These are phyloP conservation scores for Lactarius psammicola DNA, from an alignment of 768 basidiomycete genomes.

Conservation along the genomic window DNA sequence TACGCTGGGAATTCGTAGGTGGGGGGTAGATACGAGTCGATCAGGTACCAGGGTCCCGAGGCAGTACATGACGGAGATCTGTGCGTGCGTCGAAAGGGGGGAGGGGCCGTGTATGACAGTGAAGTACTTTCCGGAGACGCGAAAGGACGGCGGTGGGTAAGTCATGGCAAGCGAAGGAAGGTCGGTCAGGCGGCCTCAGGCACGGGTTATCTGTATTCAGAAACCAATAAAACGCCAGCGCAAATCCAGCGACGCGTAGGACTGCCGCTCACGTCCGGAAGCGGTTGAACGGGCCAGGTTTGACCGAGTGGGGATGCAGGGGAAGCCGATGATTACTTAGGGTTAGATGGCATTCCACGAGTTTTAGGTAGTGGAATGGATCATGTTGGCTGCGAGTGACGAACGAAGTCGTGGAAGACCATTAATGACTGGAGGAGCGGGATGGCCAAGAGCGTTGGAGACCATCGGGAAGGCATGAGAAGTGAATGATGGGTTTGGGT, in stretches of 20 bases:
- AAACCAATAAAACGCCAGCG: not conserved
- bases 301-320: constrained; percentile 12
- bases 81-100: constrained; percentile 9
- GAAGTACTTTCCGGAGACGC: constrained; percentile 13
- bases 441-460: constrained; percentile 22
- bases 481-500: not conserved
- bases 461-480: constrained; percentile 18
- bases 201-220: constrained; percentile 12
- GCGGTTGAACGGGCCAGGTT: not conserved
- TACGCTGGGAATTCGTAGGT: constrained; percentile 14
- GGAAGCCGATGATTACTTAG: constrained; percentile 23
- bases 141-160: constrained; percentile 8
- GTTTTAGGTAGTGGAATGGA: constrained; percentile 18
- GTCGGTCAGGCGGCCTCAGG: constrained; percentile 2
- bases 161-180: constrained; percentile 24
- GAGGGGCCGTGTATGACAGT: constrained; percentile 8
- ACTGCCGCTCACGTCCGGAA: constrained; percentile 2
- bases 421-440: constrained; percentile 7
- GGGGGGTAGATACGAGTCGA: constrained; percentile 4
- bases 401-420: constrained; percentile 17
- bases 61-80: constrained; percentile 22
- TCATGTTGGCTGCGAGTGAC: constrained; percentile 23
- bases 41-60: constrained; percentile 24
- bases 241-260: not conserved
- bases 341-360: constrained; percentile 28